A percentile compares a stretch with the other conserved stretches of the same genome.
phyloP scores from a whole-genome alignment of 257 asterid species.

The Ophiorrhiza pumila region DNA sequence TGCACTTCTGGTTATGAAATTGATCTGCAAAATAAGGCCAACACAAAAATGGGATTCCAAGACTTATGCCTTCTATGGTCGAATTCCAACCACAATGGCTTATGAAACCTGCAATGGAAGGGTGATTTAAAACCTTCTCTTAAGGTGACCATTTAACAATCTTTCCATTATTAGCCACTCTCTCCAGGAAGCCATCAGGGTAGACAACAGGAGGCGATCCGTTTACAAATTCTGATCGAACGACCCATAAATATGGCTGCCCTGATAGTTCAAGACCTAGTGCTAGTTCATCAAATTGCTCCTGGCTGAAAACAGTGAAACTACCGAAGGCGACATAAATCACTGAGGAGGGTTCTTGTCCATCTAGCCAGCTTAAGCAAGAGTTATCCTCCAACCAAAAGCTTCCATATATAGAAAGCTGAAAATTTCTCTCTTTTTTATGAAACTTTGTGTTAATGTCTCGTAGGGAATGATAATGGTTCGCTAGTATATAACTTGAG shows the following conservation, averaged over 20 bases:
- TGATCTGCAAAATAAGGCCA: constrained; percentile 50
- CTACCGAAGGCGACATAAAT: constrained; percentile 49
- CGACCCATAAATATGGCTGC: constrained; percentile 42
- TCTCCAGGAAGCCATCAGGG: constrained; percentile 36
- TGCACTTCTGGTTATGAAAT: constrained; percentile 28
- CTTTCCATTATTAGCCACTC: constrained; percentile 26
- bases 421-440: too few species aligned
- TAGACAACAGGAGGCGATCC: constrained; percentile 22
- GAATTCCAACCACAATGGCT: constrained; percentile 54
- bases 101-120: constrained; percentile 33
- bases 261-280: constrained; percentile 43
- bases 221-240: constrained; percentile 29
- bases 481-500: constrained; percentile 21
- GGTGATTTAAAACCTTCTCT: constrained; percentile 36
- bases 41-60: constrained; percentile 38
- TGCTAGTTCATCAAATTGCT: constrained; percentile 40
- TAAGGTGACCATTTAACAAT: constrained; percentile 46
- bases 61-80: constrained; percentile 28
- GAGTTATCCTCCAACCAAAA: constrained; percentile 32
- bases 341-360: constrained; percentile 27
- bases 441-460: not conserved
- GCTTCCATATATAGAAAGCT: too few species aligned
- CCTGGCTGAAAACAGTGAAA: constrained; percentile 33
- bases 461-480: constrained; percentile 8
- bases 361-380: constrained; percentile 39